phyloP scores from a whole-genome alignment of 345 rosid genomes.

The Melaleuca alternifolia region DNA sequence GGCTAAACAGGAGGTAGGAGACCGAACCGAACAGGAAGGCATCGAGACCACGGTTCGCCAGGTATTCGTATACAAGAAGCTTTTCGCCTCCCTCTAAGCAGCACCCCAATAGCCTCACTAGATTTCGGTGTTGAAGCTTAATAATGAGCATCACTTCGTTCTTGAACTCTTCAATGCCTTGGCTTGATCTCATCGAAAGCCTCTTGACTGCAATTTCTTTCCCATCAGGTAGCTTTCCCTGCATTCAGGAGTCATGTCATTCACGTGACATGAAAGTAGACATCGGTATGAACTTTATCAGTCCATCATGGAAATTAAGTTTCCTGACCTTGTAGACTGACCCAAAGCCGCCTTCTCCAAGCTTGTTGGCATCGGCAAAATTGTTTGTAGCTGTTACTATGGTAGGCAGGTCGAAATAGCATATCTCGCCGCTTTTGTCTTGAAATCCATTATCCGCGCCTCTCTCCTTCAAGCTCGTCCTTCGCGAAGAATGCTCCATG shows the following conservation, averaged over 20 bases:
- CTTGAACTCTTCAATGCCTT: conserved; percentile 18
- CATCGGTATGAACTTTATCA: background rate
- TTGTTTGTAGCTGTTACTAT: conserved; percentile 24
- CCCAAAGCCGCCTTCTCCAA: conserved; percentile 54
- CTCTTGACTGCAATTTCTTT: conserved; percentile 40
- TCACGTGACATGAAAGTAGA: background rate
- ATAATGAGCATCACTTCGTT: conserved; percentile 31
- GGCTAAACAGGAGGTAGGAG: background rate
- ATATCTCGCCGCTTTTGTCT: conserved; percentile 15
- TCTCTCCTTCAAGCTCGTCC: background rate
- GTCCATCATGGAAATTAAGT: background rate
- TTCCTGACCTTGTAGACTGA: conserved; percentile 9
- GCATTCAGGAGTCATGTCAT: background rate
- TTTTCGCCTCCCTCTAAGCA: conserved; percentile 36
- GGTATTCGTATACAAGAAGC: conserved; percentile 38
- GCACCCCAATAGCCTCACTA: conserved; percentile 41
- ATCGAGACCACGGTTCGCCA: conserved; percentile 43
- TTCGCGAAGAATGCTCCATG: background rate
- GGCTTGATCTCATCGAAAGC: conserved; percentile 36
- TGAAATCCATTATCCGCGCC: background rate
- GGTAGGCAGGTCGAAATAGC: background rate
- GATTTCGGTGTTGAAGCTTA: conserved; percentile 50
- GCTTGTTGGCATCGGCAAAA: conserved; percentile 32
- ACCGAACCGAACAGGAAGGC: conserved; percentile 28
- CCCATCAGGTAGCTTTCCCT: conserved; percentile 36